phyloP scores from a whole-genome alignment of 73 alveolate genomes.

The Tetrahymena borealis region DNA sequence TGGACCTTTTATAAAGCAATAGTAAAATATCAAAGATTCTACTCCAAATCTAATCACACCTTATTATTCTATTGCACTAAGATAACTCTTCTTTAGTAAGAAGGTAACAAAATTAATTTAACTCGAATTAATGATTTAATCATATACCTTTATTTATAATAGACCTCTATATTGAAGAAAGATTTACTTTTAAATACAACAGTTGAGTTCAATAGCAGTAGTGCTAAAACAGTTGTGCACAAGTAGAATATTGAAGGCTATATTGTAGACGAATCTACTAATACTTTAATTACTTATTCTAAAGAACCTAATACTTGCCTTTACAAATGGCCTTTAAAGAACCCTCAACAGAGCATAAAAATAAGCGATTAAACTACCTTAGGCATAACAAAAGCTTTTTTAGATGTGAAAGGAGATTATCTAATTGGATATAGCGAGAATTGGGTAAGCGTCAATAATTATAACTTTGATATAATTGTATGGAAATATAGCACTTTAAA shows the following conservation, averaged over 20 bases:
- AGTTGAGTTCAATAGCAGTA: not conserved
- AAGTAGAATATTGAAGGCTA: not conserved
- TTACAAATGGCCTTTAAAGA: not conserved
- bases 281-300: not conserved
- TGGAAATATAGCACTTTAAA: not conserved
- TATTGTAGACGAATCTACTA: not conserved
- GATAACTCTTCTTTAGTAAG: not conserved
- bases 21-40: not conserved
- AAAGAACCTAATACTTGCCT: not conserved
- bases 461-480: not conserved
- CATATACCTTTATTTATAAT: not conserved
- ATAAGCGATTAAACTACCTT: not conserved
- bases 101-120: not conserved
- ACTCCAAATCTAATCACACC: not conserved
- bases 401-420: not conserved
- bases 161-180: not conserved
- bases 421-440: not conserved
- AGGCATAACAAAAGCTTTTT: not conserved
- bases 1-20: not conserved
- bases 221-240: not conserved
- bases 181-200: not conserved
- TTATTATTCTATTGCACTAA: not conserved
- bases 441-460: not conserved
- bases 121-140: not conserved
- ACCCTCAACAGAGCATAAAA: not conserved